phyloP scores from a whole-genome alignment of 352 stramenopile genomes.

The Globisporangium viniferum region DNA sequence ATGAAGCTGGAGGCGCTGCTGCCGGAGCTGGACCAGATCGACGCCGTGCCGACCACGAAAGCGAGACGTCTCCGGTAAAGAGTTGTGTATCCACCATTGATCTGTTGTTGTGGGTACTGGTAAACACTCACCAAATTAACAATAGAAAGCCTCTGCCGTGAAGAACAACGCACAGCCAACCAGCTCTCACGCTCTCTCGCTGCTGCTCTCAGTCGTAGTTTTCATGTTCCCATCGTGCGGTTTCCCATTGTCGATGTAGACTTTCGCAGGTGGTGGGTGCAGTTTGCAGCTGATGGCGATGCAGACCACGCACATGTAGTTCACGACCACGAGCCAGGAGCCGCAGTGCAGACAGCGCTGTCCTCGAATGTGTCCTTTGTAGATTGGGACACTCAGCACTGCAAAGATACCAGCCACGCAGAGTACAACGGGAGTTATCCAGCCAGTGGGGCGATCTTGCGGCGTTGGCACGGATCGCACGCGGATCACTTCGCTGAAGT shows the following conservation, averaged over 20 bases:
- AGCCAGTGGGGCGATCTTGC: conserved; percentile 24
- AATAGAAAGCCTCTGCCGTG: neutral
- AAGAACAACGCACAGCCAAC: neutral
- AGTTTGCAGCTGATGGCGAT: conserved; percentile 57
- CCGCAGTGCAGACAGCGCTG: conserved; percentile 65
- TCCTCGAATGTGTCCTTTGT: conserved; percentile 41
- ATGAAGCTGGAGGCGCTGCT: conserved; percentile 90
- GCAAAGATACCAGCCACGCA: conserved; percentile 16
- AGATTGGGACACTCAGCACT: conserved; percentile 44
- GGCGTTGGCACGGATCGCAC: conserved; percentile 45
- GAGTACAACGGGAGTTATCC: conserved; percentile 31
- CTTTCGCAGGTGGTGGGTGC: conserved; percentile 43
- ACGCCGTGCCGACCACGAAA: conserved; percentile 80
- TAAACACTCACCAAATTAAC: neutral
- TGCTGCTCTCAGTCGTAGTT: conserved; percentile 11
- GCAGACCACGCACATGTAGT: conserved; percentile 47
- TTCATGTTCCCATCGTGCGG: conserved; percentile 19
- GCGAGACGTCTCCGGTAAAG: conserved; percentile 31
- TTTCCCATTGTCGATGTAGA: conserved; percentile 49
- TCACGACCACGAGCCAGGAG: conserved; percentile 61
- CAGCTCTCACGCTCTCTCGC: neutral
- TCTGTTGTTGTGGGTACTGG: neutral
- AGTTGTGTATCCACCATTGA: too few species aligned
- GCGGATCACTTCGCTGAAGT: conserved; percentile 57
- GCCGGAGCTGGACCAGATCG: conserved; percentile 93